A percentile compares a stretch with the other conserved stretches of the same genome.
These are phyloP conservation scores for Dactylellina parvicollis DNA, from an alignment of 2,329 filamentous ascomycete genomes.

Conservation along the genomic window DNA sequence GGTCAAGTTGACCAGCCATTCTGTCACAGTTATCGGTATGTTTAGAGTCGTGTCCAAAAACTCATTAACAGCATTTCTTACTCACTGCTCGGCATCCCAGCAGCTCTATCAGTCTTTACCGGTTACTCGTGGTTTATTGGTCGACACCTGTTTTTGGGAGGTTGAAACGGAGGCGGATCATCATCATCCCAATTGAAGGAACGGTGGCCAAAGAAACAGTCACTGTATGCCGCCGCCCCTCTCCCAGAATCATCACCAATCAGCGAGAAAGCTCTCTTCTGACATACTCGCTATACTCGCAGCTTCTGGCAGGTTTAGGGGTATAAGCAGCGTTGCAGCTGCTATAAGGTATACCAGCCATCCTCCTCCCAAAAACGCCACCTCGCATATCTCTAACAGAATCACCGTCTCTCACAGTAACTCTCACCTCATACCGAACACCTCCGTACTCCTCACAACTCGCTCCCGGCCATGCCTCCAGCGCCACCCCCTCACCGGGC, in stretches of 20 bases:
- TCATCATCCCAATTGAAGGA: slow-evolving; percentile 1
- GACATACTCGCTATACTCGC: background rate
- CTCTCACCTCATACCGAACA: background rate
- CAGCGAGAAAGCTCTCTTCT: background rate
- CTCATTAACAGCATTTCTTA: background rate
- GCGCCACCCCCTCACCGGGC: slow-evolving; percentile 18
- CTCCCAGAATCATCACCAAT: background rate
- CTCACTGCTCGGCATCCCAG: background rate
- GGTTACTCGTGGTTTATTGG: background rate
- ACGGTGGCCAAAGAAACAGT: slow-evolving; percentile 2
- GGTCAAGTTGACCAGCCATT: background rate
- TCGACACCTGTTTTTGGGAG: background rate
- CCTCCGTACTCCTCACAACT: background rate
- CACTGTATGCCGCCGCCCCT: background rate
- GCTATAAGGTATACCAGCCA: slow-evolving; percentile 23
- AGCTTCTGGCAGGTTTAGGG: slow-evolving; percentile 23
- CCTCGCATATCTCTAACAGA: background rate
- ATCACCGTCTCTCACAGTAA: background rate
- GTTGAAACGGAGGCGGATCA: background rate
- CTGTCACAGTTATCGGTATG: background rate
- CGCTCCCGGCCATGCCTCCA: slow-evolving; percentile 12
- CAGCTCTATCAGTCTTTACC: slow-evolving; percentile 10
- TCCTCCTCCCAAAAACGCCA: background rate
- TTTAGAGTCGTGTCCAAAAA: background rate
- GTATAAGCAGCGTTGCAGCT: slow-evolving; percentile 47